These are phyloP conservation scores for Venustampulla echinocandica DNA, from an alignment of 495 filamentous ascomycete genomes.

Conservation along the genomic window DNA sequence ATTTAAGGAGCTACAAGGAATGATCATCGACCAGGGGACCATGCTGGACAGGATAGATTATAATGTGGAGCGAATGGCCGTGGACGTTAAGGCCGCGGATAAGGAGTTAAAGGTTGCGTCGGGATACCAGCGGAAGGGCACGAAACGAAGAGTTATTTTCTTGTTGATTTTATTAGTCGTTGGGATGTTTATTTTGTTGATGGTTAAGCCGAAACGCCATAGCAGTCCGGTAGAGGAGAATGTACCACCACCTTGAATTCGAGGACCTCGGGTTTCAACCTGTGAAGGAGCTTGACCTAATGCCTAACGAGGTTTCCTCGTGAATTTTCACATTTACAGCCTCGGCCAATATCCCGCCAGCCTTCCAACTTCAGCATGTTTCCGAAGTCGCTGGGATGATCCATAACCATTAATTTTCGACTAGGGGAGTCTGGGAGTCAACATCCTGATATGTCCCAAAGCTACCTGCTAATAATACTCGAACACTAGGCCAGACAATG, in stretches of 20 bases:
- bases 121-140: slow-evolving; percentile 80
- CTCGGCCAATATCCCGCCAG: no score
- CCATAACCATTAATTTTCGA: no score
- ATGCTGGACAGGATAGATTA: slow-evolving; percentile 98
- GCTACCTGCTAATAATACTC: no score
- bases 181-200: slow-evolving; percentile 76
- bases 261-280: slow-evolving; percentile 35
- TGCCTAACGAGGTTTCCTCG: no score
- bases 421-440: no score
- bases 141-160: slow-evolving; percentile 85
- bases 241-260: slow-evolving; percentile 16
- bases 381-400: no score
- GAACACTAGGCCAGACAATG: no score
- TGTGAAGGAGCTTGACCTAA: no score
- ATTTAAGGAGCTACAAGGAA: slow-evolving; percentile 88
- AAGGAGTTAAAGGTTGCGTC: slow-evolving; percentile 81
- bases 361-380: no score
- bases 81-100: slow-evolving; percentile 82
- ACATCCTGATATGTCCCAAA: no score
- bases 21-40: slow-evolving; percentile 98
- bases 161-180: slow-evolving; percentile 74
- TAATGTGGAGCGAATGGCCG: slow-evolving; percentile 88
- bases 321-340: no score
- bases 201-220: slow-evolving; percentile 67
- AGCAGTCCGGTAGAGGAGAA: slow-evolving; percentile 5